Percentiles rank a stretch among this genome's conserved stretches.
Conservation (phyloP, 1,284 basidiomycete species). For the Papiliotrema laurentii region DNA sequence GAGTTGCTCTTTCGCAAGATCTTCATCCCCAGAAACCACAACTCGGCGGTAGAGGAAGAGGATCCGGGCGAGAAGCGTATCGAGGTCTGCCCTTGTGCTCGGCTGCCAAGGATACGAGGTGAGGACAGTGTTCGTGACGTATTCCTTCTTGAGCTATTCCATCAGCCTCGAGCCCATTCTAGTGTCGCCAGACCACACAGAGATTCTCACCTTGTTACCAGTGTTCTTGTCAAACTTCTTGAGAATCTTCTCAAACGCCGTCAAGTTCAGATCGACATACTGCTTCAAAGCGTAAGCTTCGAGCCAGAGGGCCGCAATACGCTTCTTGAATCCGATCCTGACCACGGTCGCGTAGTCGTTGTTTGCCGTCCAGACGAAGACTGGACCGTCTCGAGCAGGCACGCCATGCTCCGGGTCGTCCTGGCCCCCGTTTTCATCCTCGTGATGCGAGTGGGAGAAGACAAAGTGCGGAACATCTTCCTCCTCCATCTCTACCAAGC, state of each 20-base stretch:
- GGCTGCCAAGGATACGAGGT: conserved; percentile 64
- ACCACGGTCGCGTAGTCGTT: conserved; percentile 84
- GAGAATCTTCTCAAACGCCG: conserved; percentile 91
- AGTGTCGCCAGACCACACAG: too few relatives aligned
- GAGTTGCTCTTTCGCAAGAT: conserved; percentile 72
- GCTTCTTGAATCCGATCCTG: conserved; percentile 83
- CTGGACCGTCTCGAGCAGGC: too few relatives aligned
- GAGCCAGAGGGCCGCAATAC: conserved; percentile 83
- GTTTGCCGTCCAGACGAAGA: conserved; percentile 69
- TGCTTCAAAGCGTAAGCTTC: conserved; percentile 76
- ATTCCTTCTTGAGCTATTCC: conserved; percentile 69
- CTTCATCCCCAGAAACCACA: conserved; percentile 70
- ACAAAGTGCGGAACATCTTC: conserved; percentile 30
- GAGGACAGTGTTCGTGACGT: conserved; percentile 73
- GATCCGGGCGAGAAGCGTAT: conserved; percentile 60
- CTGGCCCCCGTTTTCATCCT: conserved; percentile 4
- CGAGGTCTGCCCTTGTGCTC: conserved; percentile 61
- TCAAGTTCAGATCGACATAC: conserved; percentile 91
- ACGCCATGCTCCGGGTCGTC: conserved; percentile 10
- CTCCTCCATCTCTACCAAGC: conserved; percentile 34
- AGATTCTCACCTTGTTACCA: conserved; percentile 59
- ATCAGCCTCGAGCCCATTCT: conserved; percentile 1
- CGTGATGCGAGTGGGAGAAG: conserved; percentile 4
- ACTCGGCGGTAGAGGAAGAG: conserved; percentile 80
- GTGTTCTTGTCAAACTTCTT: conserved; percentile 99